Percentiles rank a stretch among this genome's conserved stretches.
phyloP scores from a whole-genome alignment of 768 basidiomycete genomes.

The Polyporus arcularius region DNA sequence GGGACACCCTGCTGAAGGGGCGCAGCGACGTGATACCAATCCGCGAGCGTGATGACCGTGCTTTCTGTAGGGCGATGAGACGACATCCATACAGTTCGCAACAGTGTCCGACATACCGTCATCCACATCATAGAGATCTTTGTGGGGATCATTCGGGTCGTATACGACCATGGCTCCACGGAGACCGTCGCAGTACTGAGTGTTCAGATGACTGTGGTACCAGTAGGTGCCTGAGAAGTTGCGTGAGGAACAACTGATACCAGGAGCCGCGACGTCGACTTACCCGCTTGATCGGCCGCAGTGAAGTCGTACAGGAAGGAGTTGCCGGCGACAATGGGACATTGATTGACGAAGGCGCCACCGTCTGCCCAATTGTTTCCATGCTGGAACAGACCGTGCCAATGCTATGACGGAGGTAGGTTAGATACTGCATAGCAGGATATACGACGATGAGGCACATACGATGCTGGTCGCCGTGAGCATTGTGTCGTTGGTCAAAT shows the following conservation, averaged over 20 bases:
- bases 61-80: constrained; percentile 29
- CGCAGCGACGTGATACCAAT: constrained; percentile 39
- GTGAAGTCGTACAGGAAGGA: constrained; percentile 41
- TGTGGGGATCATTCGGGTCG: constrained; percentile 30
- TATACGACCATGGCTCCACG: constrained; percentile 36
- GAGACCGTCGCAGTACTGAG: constrained; percentile 45
- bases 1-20: not conserved
- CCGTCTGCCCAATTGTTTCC: constrained; percentile 49
- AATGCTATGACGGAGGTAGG: constrained; percentile 24
- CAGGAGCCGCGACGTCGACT: not conserved
- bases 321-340: constrained; percentile 33
- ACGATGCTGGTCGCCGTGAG: constrained; percentile 37
- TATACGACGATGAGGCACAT: constrained; percentile 8
- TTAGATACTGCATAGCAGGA: not conserved
- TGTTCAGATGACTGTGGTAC: constrained; percentile 44
- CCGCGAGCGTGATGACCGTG: constrained; percentile 49
- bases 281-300: constrained; percentile 27
- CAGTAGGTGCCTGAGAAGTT: constrained; percentile 28
- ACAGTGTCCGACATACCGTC: constrained; percentile 19
- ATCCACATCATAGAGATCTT: constrained; percentile 30
- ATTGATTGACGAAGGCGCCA: constrained; percentile 43
- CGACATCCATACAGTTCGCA: too few species aligned
- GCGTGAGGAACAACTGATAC: not conserved
- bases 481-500: constrained; percentile 34
- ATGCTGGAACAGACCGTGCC: constrained; percentile 50